A percentile compares a stretch with the other conserved stretches of the same genome.
phyloP scores from a whole-genome alignment of 2,329 filamentous ascomycete genomes.

The Metarhizium humberi region DNA sequence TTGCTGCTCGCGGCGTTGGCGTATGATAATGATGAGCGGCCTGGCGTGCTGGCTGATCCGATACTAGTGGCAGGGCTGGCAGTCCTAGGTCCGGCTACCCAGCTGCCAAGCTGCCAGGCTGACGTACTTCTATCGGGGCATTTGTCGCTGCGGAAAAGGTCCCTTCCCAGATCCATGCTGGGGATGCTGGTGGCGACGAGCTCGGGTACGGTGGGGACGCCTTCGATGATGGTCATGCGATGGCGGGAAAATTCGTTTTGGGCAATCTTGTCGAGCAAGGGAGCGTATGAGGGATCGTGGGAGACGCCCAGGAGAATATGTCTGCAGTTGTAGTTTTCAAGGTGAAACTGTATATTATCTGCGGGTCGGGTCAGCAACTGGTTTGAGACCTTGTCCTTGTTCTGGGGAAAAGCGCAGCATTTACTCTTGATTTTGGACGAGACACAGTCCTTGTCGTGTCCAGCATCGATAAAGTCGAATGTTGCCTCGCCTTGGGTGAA shows the following conservation, averaged over 20 bases:
- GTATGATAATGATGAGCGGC: slow-evolving; percentile 23
- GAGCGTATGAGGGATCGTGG: slow-evolving; percentile 51
- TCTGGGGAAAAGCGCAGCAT: not conserved
- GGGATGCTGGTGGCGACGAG: slow-evolving; percentile 36
- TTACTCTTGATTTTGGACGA: slow-evolving; percentile 53
- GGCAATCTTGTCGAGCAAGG: slow-evolving; percentile 47
- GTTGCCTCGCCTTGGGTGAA: slow-evolving; percentile 50
- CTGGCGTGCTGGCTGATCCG: slow-evolving; percentile 6
- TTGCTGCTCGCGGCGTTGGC: slow-evolving; percentile 27
- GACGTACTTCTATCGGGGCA: slow-evolving; percentile 23
- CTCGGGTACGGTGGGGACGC: slow-evolving; percentile 39
- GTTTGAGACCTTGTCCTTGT: not conserved
- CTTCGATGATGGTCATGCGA: slow-evolving; percentile 46
- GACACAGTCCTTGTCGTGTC: slow-evolving; percentile 44
- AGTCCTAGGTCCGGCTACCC: slow-evolving; percentile 3
- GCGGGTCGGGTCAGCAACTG: not conserved
- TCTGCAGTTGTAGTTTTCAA: slow-evolving; percentile 52
- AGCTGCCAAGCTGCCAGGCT: slow-evolving; percentile 10
- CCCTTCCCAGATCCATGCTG: slow-evolving; percentile 34
- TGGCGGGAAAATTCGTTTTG: slow-evolving; percentile 30
- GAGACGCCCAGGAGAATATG: slow-evolving; percentile 53
- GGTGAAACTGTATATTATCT: slow-evolving; percentile 47
- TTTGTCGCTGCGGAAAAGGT: slow-evolving; percentile 46
- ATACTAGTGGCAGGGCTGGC: slow-evolving; percentile 10
- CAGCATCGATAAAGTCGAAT: slow-evolving; percentile 57